Percentiles rank a stretch among this genome's conserved stretches.
Conservation (phyloP, 176 grass and related monocot genomes). For the Hordeum marinum region DNA sequence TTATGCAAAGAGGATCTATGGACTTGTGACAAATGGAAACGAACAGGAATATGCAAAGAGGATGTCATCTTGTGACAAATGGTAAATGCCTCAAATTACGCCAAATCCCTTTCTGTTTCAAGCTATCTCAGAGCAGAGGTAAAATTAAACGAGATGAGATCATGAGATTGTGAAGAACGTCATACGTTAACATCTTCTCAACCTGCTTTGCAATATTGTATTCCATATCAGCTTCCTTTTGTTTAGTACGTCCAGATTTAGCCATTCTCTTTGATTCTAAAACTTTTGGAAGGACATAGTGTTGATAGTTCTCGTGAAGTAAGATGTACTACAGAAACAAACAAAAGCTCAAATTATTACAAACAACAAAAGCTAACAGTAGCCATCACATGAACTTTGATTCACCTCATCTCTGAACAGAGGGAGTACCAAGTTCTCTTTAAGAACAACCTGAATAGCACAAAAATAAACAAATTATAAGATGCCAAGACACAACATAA, state of each 20-base stretch:
- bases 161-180: constrained; percentile 10
- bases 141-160: constrained; percentile 9
- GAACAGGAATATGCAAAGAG: background rate
- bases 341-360: constrained; percentile 26
- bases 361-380: constrained; percentile 22
- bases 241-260: constrained; percentile 95
- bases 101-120: constrained; percentile 22
- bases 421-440: constrained; percentile 88
- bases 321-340: constrained; percentile 59
- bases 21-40: background rate
- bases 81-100: constrained; percentile 18
- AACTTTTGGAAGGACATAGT: constrained; percentile 87
- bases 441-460: constrained; percentile 85
- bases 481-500: constrained; percentile 16
- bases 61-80: background rate
- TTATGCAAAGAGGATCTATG: background rate
- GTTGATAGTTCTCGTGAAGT: constrained; percentile 97
- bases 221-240: constrained; percentile 99
- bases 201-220: constrained; percentile 99
- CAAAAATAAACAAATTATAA: constrained; percentile 16
- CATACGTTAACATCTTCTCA: constrained; percentile 96
- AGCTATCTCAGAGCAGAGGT: constrained; percentile 1
- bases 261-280: constrained; percentile 95
- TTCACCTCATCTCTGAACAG: constrained; percentile 98
- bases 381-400: constrained; percentile 10